phyloP scores from a whole-genome alignment of 2,329 filamentous ascomycete species.

The Sporothrix pallida region DNA sequence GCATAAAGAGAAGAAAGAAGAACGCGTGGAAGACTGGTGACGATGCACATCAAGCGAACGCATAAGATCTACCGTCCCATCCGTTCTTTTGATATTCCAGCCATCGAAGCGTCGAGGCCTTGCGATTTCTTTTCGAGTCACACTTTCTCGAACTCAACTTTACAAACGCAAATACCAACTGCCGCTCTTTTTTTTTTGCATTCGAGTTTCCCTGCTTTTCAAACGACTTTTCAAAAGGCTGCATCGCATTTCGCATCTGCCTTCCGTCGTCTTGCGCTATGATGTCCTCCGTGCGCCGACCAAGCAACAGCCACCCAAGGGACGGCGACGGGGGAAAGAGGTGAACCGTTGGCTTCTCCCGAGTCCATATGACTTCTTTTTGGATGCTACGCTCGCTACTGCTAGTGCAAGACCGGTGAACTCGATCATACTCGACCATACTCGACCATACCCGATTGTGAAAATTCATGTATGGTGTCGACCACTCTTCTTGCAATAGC shows the following conservation, averaged over 20 bases:
- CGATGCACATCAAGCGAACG: background rate
- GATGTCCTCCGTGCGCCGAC: constrained; percentile 27
- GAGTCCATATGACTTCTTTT: background rate
- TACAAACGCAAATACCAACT: background rate
- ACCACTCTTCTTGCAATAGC: background rate
- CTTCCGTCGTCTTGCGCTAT: constrained; percentile 7
- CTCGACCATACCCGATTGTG: background rate
- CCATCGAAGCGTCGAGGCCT: background rate
- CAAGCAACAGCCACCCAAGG: background rate
- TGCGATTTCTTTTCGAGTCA: background rate
- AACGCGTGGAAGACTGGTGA: background rate
- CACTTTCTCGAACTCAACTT: background rate
- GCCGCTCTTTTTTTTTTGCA: background rate
- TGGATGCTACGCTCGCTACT: background rate
- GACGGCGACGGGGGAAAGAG: background rate
- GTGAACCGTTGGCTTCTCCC: background rate
- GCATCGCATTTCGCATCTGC: background rate
- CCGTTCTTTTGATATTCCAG: background rate
- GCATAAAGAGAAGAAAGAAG: background rate
- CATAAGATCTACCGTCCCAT: constrained; percentile 10
- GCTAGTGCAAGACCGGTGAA: background rate
- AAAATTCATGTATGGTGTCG: background rate
- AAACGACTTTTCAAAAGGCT: background rate
- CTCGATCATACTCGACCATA: background rate
- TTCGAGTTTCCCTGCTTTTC: background rate